These are phyloP conservation scores for Triticum aestivum DNA, from an alignment of 176 grass and related monocot genomes.

Conservation along the genomic window DNA sequence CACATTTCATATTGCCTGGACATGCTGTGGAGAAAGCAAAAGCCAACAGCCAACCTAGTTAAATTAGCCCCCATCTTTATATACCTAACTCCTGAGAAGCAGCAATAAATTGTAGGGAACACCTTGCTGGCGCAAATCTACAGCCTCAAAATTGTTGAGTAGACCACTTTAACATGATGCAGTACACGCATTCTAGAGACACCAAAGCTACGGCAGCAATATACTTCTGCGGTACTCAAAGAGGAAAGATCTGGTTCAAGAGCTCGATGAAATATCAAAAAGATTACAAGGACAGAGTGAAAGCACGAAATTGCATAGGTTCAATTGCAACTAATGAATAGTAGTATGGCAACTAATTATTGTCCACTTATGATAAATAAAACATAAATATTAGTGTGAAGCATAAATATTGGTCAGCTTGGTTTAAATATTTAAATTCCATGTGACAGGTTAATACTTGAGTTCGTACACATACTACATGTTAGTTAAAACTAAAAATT, in stretches of 20 bases:
- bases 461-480: not conserved
- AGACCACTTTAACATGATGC: not conserved
- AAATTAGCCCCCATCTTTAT: not conserved
- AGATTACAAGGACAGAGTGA: not conserved
- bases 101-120: not conserved
- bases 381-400: not conserved
- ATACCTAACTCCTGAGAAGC: slow-evolving; percentile 2
- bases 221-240: not conserved
- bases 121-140: not conserved
- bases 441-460: not conserved
- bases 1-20: not conserved
- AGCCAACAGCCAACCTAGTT: not conserved
- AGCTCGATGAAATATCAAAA: not conserved
- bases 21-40: not conserved
- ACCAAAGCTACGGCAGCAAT: not conserved
- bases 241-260: not conserved
- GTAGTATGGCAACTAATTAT: not conserved
- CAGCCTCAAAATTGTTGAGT: not conserved
- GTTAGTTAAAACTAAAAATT: not conserved
- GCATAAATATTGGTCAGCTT: not conserved
- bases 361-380: not conserved
- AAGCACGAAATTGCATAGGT: not conserved
- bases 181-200: not conserved
- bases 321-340: not conserved
- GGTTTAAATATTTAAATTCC: not conserved